phyloP scores from a whole-genome alignment of 345 rosid species.

The Arabis alpina region DNA sequence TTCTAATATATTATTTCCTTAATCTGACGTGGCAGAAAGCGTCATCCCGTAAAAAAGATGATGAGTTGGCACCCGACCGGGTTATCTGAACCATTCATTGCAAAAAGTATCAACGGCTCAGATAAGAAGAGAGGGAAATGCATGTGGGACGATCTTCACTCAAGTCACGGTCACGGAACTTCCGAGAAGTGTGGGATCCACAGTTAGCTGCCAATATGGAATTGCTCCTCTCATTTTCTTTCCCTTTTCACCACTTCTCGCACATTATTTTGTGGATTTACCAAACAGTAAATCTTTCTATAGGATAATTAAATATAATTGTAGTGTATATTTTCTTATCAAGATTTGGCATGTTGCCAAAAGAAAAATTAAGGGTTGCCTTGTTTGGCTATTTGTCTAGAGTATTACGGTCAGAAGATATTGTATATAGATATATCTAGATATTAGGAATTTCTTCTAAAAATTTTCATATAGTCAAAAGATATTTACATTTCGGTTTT shows the following conservation, averaged over 20 bases:
- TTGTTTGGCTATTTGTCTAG: background rate
- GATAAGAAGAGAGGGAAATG: constrained; percentile 39
- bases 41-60: constrained; percentile 41
- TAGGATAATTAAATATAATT: too few relatives aligned
- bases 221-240: constrained; percentile 40
- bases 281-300: too few relatives aligned
- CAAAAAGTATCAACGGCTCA: constrained; percentile 31
- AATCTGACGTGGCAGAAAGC: constrained; percentile 63
- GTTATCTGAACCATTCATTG: constrained; percentile 45
- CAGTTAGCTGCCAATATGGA: constrained; percentile 59
- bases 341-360: background rate
- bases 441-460: background rate
- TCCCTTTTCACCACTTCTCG: constrained; percentile 45
- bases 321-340: background rate
- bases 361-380: background rate
- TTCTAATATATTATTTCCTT: background rate
- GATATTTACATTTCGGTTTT: too few relatives aligned
- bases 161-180: constrained; percentile 78
- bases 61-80: constrained; percentile 69
- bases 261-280: too few relatives aligned
- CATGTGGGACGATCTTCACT: constrained; percentile 41
- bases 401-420: background rate
- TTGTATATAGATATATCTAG: background rate
- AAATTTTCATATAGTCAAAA: too few relatives aligned
- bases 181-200: constrained; percentile 70